Conservation (phyloP, 768 basidiomycete genomes). For the Auricularia auricula-judae region DNA sequence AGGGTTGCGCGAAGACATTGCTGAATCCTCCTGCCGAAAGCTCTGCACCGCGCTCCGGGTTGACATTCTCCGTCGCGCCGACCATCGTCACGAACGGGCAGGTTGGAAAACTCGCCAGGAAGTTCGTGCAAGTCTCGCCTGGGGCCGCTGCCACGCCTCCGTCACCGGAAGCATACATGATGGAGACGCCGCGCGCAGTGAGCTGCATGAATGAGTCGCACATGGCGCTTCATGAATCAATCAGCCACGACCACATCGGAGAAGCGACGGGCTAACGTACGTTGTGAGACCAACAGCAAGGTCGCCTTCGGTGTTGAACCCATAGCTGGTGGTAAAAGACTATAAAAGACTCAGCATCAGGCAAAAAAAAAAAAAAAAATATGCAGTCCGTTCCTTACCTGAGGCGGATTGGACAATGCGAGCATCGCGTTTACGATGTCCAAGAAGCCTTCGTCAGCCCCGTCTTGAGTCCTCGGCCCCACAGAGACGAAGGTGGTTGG, state of each 20-base stretch:
- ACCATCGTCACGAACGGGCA: constrained; percentile 55
- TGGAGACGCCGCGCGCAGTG: constrained; percentile 24
- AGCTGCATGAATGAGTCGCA: constrained; percentile 26
- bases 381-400: constrained; percentile 17
- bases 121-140: constrained; percentile 21
- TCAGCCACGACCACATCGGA: background rate
- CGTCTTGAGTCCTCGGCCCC: constrained; percentile 31
- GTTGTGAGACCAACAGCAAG: constrained; percentile 8
- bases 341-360: constrained; percentile 17
- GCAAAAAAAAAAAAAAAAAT: too few species aligned
- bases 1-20: constrained; percentile 23
- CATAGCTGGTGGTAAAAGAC: constrained; percentile 22
- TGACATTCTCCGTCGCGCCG: constrained; percentile 43
- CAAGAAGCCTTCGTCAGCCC: constrained; percentile 30
- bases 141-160: constrained; percentile 21
- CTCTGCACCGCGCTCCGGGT: constrained; percentile 47
- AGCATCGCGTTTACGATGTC: constrained; percentile 20
- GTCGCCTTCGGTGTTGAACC: constrained; percentile 8
- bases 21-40: constrained; percentile 67
- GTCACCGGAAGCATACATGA: constrained; percentile 29
- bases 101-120: constrained; percentile 24
- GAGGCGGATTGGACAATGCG: constrained; percentile 20
- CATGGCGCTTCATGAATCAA: constrained; percentile 11
- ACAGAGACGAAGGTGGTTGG: constrained; percentile 50
- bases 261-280: background rate